Base-by-base conservation (phyloP, 331 rosid genomes). In the Pyracantha coccinea region DNA sequence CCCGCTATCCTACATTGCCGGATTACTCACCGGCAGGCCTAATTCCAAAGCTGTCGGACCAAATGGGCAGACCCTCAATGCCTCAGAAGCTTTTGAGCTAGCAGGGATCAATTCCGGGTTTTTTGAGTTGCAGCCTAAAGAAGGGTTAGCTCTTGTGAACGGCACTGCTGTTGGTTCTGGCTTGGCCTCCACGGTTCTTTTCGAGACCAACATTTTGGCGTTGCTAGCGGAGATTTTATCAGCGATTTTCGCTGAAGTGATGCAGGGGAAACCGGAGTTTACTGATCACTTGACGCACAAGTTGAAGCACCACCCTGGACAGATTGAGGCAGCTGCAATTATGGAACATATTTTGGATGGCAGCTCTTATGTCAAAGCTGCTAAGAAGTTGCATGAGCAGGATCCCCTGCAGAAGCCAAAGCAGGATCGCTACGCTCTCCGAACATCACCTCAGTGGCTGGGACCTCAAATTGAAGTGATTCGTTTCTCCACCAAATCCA, bases 301-400 rank as follows among this genome's bases (percentile, higher is more conserved):
- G 55, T 66, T 93, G 53, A 93, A 93, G 82, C 98, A 93, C 76
- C 97, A 93, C 23, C 98, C 98, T 21, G 97, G 98, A 7, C 98
- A 93, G 21, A 93, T 93, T 62, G 98, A 93, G 67, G 97, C 97
- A 9, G 97, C 97, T 16, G 98, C 98, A n/a, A 89, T 93, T 2
- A 93, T 93, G 98, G 98, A 93, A 21, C 93, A 93, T 57, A 86
- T 93, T 67, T 83, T 93, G 74, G 98, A 91, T 69, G 98, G 98
- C 15, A 93, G 98, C 72, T 79, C 93, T 27, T 93, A 91, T 71
- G 83, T 93, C 12, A 91, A 91, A 83, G 88, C 78, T 3, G 91
- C 93, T 5, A 78, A 91, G 81, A 93, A 89, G 73, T 54, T 93
- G 45, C 98, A 93, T 7, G 97, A 93, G 80, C 84, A 66, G 2